These are phyloP conservation scores for Rubia tinctorum DNA, from an alignment of 305 asterid species.

Conservation along the genomic window DNA sequence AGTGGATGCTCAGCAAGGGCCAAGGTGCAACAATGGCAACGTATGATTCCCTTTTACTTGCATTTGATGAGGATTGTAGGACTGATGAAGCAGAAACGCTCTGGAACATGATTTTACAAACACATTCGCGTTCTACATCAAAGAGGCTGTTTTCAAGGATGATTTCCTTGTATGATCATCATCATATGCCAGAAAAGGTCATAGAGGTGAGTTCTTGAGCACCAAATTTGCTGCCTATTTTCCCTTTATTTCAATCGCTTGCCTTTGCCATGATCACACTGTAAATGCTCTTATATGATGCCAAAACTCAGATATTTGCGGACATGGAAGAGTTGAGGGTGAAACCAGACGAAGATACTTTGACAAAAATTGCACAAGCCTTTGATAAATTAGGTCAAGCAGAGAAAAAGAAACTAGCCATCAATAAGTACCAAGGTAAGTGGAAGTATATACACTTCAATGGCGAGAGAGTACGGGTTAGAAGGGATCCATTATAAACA, in stretches of 20 bases:
- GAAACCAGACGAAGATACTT: constrained; percentile 82
- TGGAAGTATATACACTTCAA: constrained; percentile 88
- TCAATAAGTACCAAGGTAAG: constrained; percentile 51
- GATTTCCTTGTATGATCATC: constrained; percentile 79
- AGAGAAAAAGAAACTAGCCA: constrained; percentile 47
- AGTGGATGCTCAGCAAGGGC: constrained; percentile 99
- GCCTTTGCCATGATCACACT: no score
- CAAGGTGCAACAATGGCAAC: constrained; percentile 93
- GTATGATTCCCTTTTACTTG: constrained; percentile 67
- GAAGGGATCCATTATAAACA: constrained; percentile 20
- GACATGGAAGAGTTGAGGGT: constrained; percentile 96
- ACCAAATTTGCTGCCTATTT: neutral
- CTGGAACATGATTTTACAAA: constrained; percentile 76
- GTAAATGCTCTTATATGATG: neutral
- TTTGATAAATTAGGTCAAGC: constrained; percentile 52
- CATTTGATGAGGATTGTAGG: constrained; percentile 86
- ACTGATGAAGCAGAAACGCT: constrained; percentile 72
- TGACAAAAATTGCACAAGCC: constrained; percentile 63
- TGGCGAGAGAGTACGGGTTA: constrained; percentile 74
- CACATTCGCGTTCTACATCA: constrained; percentile 69
- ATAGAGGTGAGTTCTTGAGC: constrained; percentile 50
- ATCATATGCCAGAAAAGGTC: constrained; percentile 52
- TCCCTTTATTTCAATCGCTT: neutral
- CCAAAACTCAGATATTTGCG: constrained; percentile 60
- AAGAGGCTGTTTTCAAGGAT: constrained; percentile 81